Evolutionary conservation across 805 yeast genomes (phyloP).

Genomic region (Yarrowia divulgata): DNA sequence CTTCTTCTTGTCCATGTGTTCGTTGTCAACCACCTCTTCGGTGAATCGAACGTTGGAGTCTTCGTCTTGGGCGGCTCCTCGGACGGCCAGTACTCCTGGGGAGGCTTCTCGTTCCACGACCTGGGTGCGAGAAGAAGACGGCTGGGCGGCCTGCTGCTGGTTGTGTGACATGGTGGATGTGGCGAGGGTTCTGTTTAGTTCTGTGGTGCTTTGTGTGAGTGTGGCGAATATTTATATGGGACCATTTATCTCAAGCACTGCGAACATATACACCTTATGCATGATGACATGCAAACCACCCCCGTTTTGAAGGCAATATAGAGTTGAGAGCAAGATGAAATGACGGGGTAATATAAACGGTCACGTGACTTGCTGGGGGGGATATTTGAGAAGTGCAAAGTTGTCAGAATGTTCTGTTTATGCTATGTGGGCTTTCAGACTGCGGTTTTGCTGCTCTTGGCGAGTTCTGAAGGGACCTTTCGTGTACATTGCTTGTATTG

Average conservation of each 20-base stretch:
- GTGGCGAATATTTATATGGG: slow-evolving; percentile 14
- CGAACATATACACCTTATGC: not conserved
- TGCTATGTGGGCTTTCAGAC: no score
- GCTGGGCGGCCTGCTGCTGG: slow-evolving; percentile 30
- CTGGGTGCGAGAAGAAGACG: slow-evolving; percentile 23
- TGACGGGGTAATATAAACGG: no score
- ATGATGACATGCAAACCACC: not conserved
- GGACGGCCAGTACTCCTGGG: slow-evolving; percentile 7
- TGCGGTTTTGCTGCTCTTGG: no score
- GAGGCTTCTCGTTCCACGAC: slow-evolving; percentile 25
- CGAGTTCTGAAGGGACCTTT: no score
- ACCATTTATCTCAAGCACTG: not conserved
- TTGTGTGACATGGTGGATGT: slow-evolving; percentile 12
- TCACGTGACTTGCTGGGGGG: not conserved
- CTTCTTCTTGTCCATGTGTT: slow-evolving; percentile 84
- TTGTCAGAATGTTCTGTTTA: not conserved
- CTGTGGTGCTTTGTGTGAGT: not conserved
- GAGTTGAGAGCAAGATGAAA: slow-evolving; percentile 11
- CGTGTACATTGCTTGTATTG: no score
- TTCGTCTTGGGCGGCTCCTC: slow-evolving; percentile 29
- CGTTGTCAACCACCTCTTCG: slow-evolving; percentile 88
- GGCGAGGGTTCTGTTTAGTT: no score
- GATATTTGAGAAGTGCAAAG: not conserved
- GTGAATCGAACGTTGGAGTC: slow-evolving; percentile 72
- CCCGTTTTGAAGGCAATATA: not conserved